Evolutionary conservation across 176 grass and related monocot genomes (phyloP), one percentile per base, ranked within the genome.

Genomic region (Thalia dealbata): DNA sequence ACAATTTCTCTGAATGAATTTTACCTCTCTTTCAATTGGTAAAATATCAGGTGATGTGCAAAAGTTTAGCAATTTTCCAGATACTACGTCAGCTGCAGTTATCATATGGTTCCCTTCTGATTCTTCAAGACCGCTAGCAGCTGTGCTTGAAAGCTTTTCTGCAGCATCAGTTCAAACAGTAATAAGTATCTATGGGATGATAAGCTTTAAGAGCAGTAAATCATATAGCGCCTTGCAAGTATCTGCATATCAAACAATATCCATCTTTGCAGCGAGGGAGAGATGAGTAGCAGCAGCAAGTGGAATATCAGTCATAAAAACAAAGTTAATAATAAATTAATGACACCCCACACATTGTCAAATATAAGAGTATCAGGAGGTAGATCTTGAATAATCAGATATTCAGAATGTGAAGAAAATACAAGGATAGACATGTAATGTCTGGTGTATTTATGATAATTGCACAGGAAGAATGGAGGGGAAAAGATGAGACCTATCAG

Each of bases 21-120:
- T 22, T 79, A 88, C 76, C 41, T 51, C 72, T 76, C 50, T 89
- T 69, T 81, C 86, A 79, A 82, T 86, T 24, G 81, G 81, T 79
- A 61, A 67, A 75, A 74, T 72, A 54, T 79, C 73, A 62, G 59
- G 85, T 80, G 86, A 84, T 70, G 81, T 51, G 48, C 83, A 79
- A 35, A 75, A 50, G 58, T 76, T 84, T 71, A 86, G 78, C 61
- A 89, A 82, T 77, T 80, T 16, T 41, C 75, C 70, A 29, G 78
- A 69, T 69, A 69, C 58, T 72, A 67, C 18, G 60, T 86, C 45
- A 30, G 58, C 46, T 82, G 72, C 83, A 73, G 79, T 46, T 1
- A 73, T 86, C 76, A 67, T 84, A 38, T 69, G n/a, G 69, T 84
- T 74, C 21, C 64, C 69, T 42, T 56, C 73, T 61, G 78, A 75